Base-by-base conservation (phyloP, 768 basidiomycete genomes). In the Goffeauzyma gilvescens region DNA sequence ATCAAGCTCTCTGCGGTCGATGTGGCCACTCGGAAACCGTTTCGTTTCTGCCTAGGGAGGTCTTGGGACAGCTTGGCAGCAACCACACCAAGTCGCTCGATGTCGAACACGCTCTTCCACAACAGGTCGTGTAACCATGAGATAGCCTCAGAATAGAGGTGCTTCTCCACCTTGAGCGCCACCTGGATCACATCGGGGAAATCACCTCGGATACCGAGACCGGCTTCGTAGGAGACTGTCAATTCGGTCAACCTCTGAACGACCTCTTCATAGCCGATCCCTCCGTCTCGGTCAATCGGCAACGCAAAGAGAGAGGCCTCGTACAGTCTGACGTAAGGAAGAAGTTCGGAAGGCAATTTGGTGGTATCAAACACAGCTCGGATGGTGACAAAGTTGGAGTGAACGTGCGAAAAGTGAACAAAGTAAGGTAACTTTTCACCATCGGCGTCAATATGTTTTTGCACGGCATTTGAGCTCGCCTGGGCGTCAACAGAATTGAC, bases 311-410 rank as follows among this genome's bases (percentile, higher is more conserved):
- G 82, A 1, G 84, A 69, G 21, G 75, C 72, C 20, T 82, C 69
- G 57, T 93, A 87, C 10, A 79, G 28, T 31, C 20, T 32, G 6
- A 66, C 75, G 66, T 62, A 80, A 76, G 84, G 80, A 54, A 79
- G 76, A 36, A 96, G 73, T 18, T 72, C 69, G 47, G 77, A 63
- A 0, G 86, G 78, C 5, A 95, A 63, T 28, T 72, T 72, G 15
- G 71, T 70, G 12, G 90, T 66, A 6, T 87, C 86, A 54, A 93
- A 75, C 47, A 77, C 72, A 6, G 76, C 79, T 50, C 79, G 72
- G 23, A 96, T 66, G 14, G 76, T 74, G 44, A 95, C 75, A 60
- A 98, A 96, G 55, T 90, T 85, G 6, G 90, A 96, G 82, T 93
- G 49, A 36, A 90, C 85, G 61, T 89, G 83, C 54, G 93, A 81